These are phyloP conservation scores for Fonsecaea multimorphosa DNA, from an alignment of 2,329 filamentous ascomycete genomes.

Conservation along the genomic window DNA sequence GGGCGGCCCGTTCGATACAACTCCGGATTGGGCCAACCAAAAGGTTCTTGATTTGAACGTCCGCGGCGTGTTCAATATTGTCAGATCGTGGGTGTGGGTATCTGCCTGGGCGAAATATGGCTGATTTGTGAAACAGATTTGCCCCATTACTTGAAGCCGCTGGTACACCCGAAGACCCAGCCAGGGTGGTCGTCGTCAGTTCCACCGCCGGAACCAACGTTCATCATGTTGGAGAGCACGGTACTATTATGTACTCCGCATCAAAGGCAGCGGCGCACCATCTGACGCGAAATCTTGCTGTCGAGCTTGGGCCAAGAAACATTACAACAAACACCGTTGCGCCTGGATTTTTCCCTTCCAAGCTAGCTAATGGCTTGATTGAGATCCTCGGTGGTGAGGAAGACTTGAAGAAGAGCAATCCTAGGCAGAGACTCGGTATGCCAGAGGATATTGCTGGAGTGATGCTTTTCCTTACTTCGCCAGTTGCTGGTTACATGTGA, in stretches of 20 bases:
- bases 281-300: conserved; percentile 46
- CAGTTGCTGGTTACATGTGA: conserved; percentile 66
- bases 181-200: conserved; percentile 25
- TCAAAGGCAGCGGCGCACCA: conserved; percentile 51
- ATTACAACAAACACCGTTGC: conserved; percentile 50
- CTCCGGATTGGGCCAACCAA: conserved; percentile 21
- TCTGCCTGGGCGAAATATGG: background rate
- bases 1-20: conserved; percentile 31
- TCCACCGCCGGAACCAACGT: conserved; percentile 28
- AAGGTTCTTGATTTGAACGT: conserved; percentile 34
- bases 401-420: conserved; percentile 57
- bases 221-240: conserved; percentile 22
- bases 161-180: conserved; percentile 16
- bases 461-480: conserved; percentile 71
- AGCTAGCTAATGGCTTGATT: conserved; percentile 27
- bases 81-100: conserved; percentile 42
- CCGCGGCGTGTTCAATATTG: conserved; percentile 27
- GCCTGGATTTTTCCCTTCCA: conserved; percentile 44
- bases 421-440: conserved; percentile 69
- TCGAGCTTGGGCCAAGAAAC: conserved; percentile 49
- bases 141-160: conserved; percentile 18
- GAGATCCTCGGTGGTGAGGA: conserved; percentile 29
- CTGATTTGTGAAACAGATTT: conserved; percentile 11
- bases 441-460: conserved; percentile 79
- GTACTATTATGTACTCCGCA: conserved; percentile 43